A percentile compares a stretch with the other conserved stretches of the same genome.
Conservation (phyloP, 2,329 filamentous ascomycete genomes). For the Ophiognomonia clavigignenti-juglandacearum region DNA sequence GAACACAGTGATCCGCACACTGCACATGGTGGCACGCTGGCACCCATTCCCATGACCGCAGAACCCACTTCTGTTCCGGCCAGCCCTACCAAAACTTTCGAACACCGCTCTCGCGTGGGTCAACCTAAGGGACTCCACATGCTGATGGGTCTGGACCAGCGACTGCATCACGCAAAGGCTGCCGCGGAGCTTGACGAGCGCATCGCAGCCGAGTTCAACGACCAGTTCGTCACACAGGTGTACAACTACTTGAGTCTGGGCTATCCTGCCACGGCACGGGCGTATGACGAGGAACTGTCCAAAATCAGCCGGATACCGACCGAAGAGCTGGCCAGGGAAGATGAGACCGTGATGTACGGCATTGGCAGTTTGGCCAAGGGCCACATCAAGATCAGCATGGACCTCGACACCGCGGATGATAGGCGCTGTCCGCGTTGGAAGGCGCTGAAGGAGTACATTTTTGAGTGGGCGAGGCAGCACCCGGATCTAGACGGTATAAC, state of each 20-base stretch:
- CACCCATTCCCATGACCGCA: slow-evolving; percentile 31
- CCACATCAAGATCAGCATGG: slow-evolving; percentile 66
- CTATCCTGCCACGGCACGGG: slow-evolving; percentile 78
- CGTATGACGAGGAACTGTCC: slow-evolving; percentile 79
- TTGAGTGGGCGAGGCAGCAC: slow-evolving; percentile 86
- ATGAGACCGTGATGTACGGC: slow-evolving; percentile 48
- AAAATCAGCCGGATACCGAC: slow-evolving; percentile 71
- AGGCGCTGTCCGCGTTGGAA: slow-evolving; percentile 69
- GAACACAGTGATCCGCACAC: slow-evolving; percentile 34
- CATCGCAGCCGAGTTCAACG: slow-evolving; percentile 66
- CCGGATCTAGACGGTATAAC: slow-evolving; percentile 62
- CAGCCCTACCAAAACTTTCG: background rate
- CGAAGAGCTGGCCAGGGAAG: slow-evolving; percentile 66
- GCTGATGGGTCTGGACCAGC: slow-evolving; percentile 48
- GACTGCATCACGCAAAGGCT: slow-evolving; percentile 44
- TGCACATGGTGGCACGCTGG: slow-evolving; percentile 31
- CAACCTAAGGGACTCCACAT: slow-evolving; percentile 42
- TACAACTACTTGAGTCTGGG: slow-evolving; percentile 95
- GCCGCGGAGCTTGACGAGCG: slow-evolving; percentile 47
- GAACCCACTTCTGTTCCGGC: slow-evolving; percentile 27
- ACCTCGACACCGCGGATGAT: slow-evolving; percentile 36
- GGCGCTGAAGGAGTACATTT: slow-evolving; percentile 77
- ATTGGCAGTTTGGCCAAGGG: slow-evolving; percentile 53
- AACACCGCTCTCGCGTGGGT: slow-evolving; percentile 14
- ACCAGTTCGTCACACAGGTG: slow-evolving; percentile 87